phyloP scores from a whole-genome alignment of 805 yeast genomes.

The Yamadazyma philogaea region DNA sequence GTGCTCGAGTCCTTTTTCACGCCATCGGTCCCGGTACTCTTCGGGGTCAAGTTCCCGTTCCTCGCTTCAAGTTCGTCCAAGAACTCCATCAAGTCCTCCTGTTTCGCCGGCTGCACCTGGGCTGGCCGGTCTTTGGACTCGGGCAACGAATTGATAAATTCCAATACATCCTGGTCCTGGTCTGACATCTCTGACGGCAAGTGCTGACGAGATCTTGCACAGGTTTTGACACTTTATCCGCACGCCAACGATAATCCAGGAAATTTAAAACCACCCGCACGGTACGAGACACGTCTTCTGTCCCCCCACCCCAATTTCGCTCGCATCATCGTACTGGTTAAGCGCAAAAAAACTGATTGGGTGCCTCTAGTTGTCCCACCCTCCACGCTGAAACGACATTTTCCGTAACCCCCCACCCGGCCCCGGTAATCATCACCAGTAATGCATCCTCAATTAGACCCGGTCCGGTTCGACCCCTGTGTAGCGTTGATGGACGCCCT shows the following conservation, averaged over 20 bases:
- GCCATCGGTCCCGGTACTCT: too few species aligned
- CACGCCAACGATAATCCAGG: too few species aligned
- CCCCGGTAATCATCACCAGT: too few species aligned
- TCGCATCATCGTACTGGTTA: too few species aligned
- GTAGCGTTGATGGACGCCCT: slow-evolving; percentile 79
- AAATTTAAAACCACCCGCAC: too few species aligned
- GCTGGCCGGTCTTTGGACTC: slow-evolving; percentile 44
- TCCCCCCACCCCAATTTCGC: too few species aligned
- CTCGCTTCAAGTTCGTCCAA: slow-evolving; percentile 70
- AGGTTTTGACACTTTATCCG: too few species aligned
- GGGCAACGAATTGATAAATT: slow-evolving; percentile 76
- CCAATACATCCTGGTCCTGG: slow-evolving; percentile 63
- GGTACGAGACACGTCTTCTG: background rate
- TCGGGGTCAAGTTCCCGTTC: slow-evolving; percentile 43
- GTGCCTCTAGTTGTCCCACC: too few species aligned
- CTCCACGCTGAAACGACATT: too few species aligned
- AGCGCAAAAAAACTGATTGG: too few species aligned
- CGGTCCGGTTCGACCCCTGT: slow-evolving; percentile 53
- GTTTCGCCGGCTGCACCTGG: slow-evolving; percentile 35
- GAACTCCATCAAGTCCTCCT: slow-evolving; percentile 53
- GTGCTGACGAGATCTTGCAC: background rate
- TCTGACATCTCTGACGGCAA: slow-evolving; percentile 3
- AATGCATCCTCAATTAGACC: slow-evolving; percentile 48
- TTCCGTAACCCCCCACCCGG: too few species aligned
- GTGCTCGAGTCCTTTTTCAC: too few species aligned